Evolutionary conservation across 1,139 yeast genomes (phyloP).

Genomic region (Debaryomyces coudertii): DNA sequence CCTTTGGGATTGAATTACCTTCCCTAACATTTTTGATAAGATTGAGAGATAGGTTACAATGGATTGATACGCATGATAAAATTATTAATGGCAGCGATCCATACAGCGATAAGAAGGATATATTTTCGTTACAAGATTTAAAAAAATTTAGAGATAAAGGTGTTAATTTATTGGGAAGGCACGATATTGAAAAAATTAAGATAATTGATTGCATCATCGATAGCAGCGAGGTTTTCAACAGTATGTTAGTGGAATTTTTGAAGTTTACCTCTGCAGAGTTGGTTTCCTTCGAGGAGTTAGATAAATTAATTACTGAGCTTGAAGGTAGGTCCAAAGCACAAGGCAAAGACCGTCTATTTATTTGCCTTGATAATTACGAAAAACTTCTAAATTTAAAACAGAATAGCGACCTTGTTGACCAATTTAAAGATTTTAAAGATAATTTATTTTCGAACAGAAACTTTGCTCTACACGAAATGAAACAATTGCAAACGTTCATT

Average conservation of each 20-base stretch:
- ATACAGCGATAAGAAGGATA: constrained; percentile 37
- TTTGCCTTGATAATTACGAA: constrained; percentile 30
- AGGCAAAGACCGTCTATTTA: constrained; percentile 22
- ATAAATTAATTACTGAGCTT: constrained; percentile 23
- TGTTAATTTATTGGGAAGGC: constrained; percentile 31
- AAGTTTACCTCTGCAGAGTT: constrained; percentile 27
- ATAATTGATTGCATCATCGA: constrained; percentile 29
- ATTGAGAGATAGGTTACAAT: constrained; percentile 49
- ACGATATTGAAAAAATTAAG: constrained; percentile 29
- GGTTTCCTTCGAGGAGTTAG: constrained; percentile 27
- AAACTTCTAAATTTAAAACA: constrained; percentile 32
- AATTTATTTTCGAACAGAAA: constrained; percentile 8
- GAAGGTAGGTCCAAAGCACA: constrained; percentile 27
- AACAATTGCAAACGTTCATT: constrained; percentile 27
- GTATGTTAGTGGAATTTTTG: constrained; percentile 30
- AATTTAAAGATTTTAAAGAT: constrained; percentile 21
- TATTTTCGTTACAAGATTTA: constrained; percentile 42
- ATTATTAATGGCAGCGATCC: constrained; percentile 49
- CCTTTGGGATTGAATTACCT: constrained; percentile 60
- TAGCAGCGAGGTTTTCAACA: constrained; percentile 34
- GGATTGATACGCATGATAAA: constrained; percentile 47
- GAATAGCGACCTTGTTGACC: constrained; percentile 25
- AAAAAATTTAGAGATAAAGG: constrained; percentile 46
- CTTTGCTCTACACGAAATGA: constrained; percentile 27
- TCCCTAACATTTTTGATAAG: constrained; percentile 53